Percentiles rank a stretch among this genome's conserved stretches.
Conservation (phyloP, 352 stramenopile species). For the Pythium guiyangense region DNA sequence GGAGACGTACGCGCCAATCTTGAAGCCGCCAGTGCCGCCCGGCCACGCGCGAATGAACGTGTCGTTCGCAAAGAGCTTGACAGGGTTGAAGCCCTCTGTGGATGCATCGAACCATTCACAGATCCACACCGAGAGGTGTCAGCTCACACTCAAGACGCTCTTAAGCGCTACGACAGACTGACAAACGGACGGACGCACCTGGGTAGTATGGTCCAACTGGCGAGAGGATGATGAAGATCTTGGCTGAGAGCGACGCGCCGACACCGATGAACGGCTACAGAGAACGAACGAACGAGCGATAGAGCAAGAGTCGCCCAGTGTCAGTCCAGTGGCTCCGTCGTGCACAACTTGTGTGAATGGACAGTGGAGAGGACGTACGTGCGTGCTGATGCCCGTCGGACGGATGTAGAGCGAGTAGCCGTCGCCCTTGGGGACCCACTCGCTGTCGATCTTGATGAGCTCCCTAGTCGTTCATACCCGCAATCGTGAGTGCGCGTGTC, state of each 20-base stretch:
- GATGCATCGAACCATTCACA: neutral
- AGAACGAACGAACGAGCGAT: neutral
- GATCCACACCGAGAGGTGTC: neutral
- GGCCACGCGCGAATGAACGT: constrained; percentile 95
- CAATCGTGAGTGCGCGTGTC: no score
- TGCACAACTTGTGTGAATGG: no score
- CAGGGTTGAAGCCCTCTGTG: constrained; percentile 85
- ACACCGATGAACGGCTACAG: constrained; percentile 88
- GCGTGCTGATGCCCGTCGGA: constrained; percentile 91
- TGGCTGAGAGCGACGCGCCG: constrained; percentile 79
- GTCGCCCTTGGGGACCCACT: constrained; percentile 94
- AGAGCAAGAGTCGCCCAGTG: no score
- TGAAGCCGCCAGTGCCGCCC: constrained; percentile 91
- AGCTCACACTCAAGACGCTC: no score
- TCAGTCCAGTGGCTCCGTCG: no score
- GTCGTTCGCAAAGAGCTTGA: constrained; percentile 90
- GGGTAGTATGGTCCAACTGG: constrained; percentile 98
- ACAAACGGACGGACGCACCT: constrained; percentile 16
- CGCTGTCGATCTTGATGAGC: constrained; percentile 75
- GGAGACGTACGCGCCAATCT: constrained; percentile 84
- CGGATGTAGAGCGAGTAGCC: constrained; percentile 96
- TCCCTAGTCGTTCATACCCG: constrained; percentile 36
- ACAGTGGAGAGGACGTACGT: constrained; percentile 30
- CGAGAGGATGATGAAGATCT: constrained; percentile 95
- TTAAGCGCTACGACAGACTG: no score